Percentiles rank a stretch among this genome's conserved stretches.
Evolutionary conservation across 2,329 filamentous ascomycete species (phyloP).

Genomic region (Penicillium crustosum): DNA sequence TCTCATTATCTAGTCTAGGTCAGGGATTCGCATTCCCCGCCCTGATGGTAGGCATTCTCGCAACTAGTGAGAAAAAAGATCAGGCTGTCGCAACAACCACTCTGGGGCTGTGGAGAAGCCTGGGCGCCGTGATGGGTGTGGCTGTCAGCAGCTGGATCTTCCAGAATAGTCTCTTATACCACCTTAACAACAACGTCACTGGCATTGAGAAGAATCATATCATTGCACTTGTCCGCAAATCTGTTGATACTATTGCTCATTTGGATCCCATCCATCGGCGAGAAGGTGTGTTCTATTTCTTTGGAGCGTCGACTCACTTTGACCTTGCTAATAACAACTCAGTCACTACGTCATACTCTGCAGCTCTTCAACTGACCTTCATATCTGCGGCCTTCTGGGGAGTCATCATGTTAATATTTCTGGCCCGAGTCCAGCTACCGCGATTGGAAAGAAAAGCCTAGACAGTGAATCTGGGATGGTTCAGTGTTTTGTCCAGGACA

Average conservation of each 20-base stretch:
- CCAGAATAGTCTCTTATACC: conserved; percentile 66
- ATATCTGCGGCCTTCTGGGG: conserved; percentile 40
- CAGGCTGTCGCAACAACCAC: conserved; percentile 71
- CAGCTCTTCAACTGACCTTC: conserved; percentile 40
- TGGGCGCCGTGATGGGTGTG: conserved; percentile 73
- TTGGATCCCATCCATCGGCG: conserved; percentile 47
- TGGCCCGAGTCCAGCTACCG: conserved; percentile 36
- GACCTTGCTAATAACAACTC: conserved; percentile 16
- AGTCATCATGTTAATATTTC: conserved; percentile 34
- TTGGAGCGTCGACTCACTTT: neutral
- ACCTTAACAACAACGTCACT: conserved; percentile 59
- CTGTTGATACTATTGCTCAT: conserved; percentile 49
- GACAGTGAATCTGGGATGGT: neutral
- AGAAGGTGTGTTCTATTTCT: conserved; percentile 42
- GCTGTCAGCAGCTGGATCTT: conserved; percentile 69
- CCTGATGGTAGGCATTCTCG: conserved; percentile 63
- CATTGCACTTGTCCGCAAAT: conserved; percentile 52
- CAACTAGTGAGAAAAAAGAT: conserved; percentile 58
- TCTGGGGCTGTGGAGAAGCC: conserved; percentile 67
- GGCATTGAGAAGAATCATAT: conserved; percentile 58
- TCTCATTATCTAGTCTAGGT: conserved; percentile 59
- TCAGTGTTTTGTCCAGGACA: neutral
- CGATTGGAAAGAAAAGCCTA: conserved; percentile 29
- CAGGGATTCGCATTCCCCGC: conserved; percentile 66
- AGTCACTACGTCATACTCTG: conserved; percentile 42